Conservation (phyloP, 202 grass and related monocot species). For the Digitaria exilis region DNA sequence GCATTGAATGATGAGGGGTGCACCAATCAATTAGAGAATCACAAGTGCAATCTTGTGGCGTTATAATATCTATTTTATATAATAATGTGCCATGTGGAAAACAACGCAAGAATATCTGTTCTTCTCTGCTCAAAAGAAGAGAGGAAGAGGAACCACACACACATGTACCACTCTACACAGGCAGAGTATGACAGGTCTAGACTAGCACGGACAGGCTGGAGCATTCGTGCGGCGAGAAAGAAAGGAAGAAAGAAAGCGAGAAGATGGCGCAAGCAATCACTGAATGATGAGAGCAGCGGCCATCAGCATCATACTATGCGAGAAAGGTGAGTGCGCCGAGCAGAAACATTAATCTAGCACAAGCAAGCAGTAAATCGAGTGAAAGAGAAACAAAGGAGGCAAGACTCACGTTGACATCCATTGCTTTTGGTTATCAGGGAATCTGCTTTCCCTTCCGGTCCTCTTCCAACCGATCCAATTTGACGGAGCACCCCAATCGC, state of each 20-base stretch:
- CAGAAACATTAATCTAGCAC: background rate
- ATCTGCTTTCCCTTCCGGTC: constrained; percentile 9
- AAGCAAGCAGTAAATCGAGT: background rate
- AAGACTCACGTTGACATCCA: constrained; percentile 13
- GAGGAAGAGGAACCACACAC: too few species aligned
- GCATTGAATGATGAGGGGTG: background rate
- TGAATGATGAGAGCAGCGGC: background rate
- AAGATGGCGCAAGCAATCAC: background rate
- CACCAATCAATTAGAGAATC: constrained; percentile 11
- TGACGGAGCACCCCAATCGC: background rate
- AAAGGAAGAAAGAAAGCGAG: too few species aligned
- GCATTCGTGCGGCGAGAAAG: too few species aligned
- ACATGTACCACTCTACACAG: too few species aligned
- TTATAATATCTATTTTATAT: background rate
- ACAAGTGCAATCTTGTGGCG: background rate
- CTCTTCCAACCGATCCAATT: background rate
- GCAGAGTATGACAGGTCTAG: background rate
- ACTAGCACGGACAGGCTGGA: too few species aligned
- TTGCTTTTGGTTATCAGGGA: background rate
- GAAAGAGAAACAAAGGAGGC: background rate
- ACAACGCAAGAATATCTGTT: background rate
- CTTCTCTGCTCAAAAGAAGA: too few species aligned
- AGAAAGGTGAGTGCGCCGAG: background rate
- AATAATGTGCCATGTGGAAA: background rate
- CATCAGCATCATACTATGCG: background rate